Evolutionary conservation across 163 green algal species (phyloP).

Genomic region (Chlorella variabilis): DNA sequence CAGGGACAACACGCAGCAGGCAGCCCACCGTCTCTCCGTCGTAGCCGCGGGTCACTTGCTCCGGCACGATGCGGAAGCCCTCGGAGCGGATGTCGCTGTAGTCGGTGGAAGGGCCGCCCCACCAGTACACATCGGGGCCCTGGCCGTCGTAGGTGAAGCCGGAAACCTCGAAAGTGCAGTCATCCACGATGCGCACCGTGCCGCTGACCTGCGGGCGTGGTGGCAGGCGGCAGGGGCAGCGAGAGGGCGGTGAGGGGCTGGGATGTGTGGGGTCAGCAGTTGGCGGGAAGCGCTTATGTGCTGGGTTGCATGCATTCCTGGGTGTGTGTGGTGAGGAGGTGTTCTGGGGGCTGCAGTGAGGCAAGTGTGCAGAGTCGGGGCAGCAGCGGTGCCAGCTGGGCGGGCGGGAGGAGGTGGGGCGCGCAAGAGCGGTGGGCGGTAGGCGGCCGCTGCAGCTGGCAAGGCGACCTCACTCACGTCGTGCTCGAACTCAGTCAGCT

Average conservation of each 20-base stretch:
- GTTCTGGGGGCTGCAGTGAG: too few species aligned
- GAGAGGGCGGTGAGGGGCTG: not conserved
- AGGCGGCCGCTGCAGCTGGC: too few species aligned
- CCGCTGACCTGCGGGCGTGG: not conserved
- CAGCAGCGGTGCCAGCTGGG: too few species aligned
- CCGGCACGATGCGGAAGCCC: not conserved
- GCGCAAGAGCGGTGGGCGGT: not conserved
- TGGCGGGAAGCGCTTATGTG: too few species aligned
- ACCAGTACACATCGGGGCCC: constrained; percentile 6
- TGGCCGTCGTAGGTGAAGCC: constrained; percentile 19
- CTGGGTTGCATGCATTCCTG: too few species aligned
- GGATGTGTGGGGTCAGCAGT: too few species aligned
- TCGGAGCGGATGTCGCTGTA: not conserved
- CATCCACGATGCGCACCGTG: not conserved
- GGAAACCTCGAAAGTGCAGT: constrained; percentile 3
- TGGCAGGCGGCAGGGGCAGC: not conserved
- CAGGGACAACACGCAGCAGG: too few species aligned
- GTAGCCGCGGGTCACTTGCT: not conserved
- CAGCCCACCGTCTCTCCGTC: constrained; percentile 9
- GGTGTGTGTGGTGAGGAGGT: too few species aligned
- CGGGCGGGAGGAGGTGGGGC: too few species aligned
- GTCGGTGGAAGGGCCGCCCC: constrained; percentile 6
- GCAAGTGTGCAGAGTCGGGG: too few species aligned
- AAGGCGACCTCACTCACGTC: not conserved
- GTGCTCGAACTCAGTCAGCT: constrained; percentile 10